Base-by-base conservation (phyloP, 805 yeast genomes). In the Hanseniaspora nectarophila region DNA sequence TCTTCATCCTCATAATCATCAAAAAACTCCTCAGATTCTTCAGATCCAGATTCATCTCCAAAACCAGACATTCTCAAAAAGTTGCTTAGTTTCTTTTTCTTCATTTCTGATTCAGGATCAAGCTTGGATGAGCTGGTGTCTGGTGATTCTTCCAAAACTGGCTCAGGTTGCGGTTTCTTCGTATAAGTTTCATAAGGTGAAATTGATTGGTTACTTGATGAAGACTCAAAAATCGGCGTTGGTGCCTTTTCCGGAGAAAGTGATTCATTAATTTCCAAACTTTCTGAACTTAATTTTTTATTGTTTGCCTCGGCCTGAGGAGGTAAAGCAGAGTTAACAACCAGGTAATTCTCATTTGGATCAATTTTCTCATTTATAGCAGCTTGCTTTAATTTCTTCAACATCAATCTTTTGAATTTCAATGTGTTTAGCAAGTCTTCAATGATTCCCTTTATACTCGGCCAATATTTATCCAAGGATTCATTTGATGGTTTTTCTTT, bases 401-500 rank as follows among this genome's bases (percentile, higher is more conserved):
- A 48, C 35, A 73, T 68, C 0, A 74, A 72, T 63, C 90, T 96
- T 62, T 90, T 90, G 12, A 75, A 73, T 65, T 90, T 90, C 60
- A 92, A 70, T 59, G 80, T 85, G 60, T 82, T 85, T 54, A 92
- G 72, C 48, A 92, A 68, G 8, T 80, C 80, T 16, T 87, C 90
- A 45, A 92, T 86, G 33, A 90, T 86, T 57, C 83, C 86, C 33
- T 96, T 76, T 24, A 92, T 87, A 53, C 77, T 76, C 0, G 97
- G 97, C 42, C 88, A 70, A 62, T 82, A 90, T 56, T 74, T 66
- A 57, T 89, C 95, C 53, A 89, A 70, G 39, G 83, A 82, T 51
- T 79, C 85, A 59, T 85, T 95, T 3, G 92, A 81, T 0, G 95
- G 94, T 10, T 81, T 77, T 58, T 85, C 87, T 52, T 95, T 78